Evolutionary conservation across 2,329 filamentous ascomycete genomes (phyloP).

Genomic region (Coleophoma crateriformis): DNA sequence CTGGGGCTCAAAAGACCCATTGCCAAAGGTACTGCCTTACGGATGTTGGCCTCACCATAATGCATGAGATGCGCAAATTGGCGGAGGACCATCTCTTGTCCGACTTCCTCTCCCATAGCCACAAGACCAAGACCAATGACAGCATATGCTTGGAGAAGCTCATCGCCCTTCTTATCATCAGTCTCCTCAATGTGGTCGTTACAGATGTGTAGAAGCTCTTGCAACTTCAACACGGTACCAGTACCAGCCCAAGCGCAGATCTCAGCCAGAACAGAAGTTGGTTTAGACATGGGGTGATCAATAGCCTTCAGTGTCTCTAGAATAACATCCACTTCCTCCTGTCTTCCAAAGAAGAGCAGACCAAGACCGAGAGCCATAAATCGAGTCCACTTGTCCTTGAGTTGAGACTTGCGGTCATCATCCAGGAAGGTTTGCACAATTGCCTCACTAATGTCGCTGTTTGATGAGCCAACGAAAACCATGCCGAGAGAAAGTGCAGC

Average conservation of each 20-base stretch:
- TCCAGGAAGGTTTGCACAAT: constrained; percentile 92
- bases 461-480: constrained; percentile 87
- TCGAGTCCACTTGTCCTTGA: constrained; percentile 97
- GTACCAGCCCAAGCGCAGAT: constrained; percentile 98
- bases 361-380: constrained; percentile 94
- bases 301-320: constrained; percentile 95
- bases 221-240: constrained; percentile 92
- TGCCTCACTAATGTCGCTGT: constrained; percentile 85
- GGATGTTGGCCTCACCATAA: constrained; percentile 95
- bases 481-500: constrained; percentile 86
- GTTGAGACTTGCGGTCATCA: constrained; percentile 81
- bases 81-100: constrained; percentile 96
- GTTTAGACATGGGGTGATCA: constrained; percentile 93
- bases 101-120: constrained; percentile 96
- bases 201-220: constrained; percentile 95
- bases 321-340: constrained; percentile 98
- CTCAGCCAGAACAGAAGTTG: constrained; percentile 89
- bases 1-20: constrained; percentile 96
- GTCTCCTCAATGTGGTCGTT: constrained; percentile 95
- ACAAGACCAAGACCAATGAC: constrained; percentile 92
- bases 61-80: constrained; percentile 99
- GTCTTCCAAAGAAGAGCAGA: constrained; percentile 89
- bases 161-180: constrained; percentile 91
- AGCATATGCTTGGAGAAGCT: constrained; percentile 92
- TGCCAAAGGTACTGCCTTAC: constrained; percentile 89